Percentiles rank a stretch among this genome's conserved stretches.
Conservation (phyloP, 2,329 filamentous ascomycete species). For the Leptoxyphium fumago region DNA sequence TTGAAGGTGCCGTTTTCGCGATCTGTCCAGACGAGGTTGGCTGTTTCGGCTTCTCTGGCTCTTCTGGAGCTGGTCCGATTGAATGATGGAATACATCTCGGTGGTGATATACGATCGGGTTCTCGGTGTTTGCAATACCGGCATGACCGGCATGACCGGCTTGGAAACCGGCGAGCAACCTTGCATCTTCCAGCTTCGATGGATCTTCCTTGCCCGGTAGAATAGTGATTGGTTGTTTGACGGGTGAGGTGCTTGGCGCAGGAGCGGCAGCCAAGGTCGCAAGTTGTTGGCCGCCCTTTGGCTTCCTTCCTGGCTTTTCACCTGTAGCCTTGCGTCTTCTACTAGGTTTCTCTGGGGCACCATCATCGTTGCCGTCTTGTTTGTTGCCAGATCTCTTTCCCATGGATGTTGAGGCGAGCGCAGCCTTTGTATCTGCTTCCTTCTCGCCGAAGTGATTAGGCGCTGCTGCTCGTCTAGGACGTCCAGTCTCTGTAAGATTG, state of each 20-base stretch:
- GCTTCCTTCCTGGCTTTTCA: constrained; percentile 24
- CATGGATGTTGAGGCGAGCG: constrained; percentile 41
- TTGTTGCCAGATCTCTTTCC: constrained; percentile 22
- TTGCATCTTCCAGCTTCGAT: constrained; percentile 18
- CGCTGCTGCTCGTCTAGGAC: constrained; percentile 41
- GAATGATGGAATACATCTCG: constrained; percentile 9
- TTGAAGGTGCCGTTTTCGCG: constrained; percentile 35
- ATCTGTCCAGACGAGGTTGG: constrained; percentile 5
- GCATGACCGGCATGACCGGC: constrained; percentile 4
- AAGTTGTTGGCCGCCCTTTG: constrained; percentile 23
- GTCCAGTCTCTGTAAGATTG: constrained; percentile 29
- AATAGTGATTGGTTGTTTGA: constrained; percentile 14
- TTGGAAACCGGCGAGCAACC: constrained; percentile 17
- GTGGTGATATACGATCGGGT: constrained; percentile 7
- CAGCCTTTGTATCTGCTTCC: constrained; percentile 46
- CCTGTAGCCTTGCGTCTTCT: constrained; percentile 16
- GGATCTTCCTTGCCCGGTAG: constrained; percentile 16
- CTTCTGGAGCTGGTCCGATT: constrained; percentile 7
- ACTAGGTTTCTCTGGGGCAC: constrained; percentile 17
- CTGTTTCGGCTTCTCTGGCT: constrained; percentile 10
- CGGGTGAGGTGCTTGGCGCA: constrained; percentile 14
- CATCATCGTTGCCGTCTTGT: constrained; percentile 14
- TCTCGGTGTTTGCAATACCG: constrained; percentile 4
- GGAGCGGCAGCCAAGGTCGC: constrained; percentile 20
- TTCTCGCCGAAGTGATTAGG: constrained; percentile 59